Evolutionary conservation across 225 moss, liverwort and hornwort species (phyloP), one percentile per base, ranked within the genome.

Genomic region (Anthoceros angustus): DNA sequence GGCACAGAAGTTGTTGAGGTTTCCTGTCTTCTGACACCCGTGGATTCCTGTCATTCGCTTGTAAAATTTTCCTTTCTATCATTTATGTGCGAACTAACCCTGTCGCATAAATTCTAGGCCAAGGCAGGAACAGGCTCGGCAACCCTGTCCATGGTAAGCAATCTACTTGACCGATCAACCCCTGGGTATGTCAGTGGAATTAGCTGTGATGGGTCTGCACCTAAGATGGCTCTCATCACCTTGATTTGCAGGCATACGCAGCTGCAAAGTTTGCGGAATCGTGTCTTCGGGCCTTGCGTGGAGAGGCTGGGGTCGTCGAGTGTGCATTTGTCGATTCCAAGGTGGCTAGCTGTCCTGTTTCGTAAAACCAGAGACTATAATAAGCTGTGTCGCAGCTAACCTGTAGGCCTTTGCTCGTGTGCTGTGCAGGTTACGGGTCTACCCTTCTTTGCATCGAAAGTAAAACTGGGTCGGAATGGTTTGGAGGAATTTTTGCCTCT

Each of bases 1-100:
- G 98, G 98, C 39, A 98, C 98, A 45, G 95, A 98, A 78, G 98
- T 98, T 41, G 98, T 98, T 68, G 98, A 98, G 78, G 98, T 98
- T 86, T 60, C 70, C 50, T 0, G 1, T 20, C 55, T 12, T 48
- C 46, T 48, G 23, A 7, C 55, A 15, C 14, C 14, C 14, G 18
- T 32, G 4, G 32, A 32, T 32, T 32, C n/a, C n/a, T 32, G 32
- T 32, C 32, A 32, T 1, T 32, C 32, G 32, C 1, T 4, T 32
- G 32, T 32, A 32, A 32, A 32, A 4, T 4, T 32, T 32, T 1
- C 4, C 2, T 1, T 1, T 32, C 32, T 32, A 32, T 32, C 2
- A 32, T 32, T 32, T 1, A 1, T 32, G 32, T 32, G 32, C 32
- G 4, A 32, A 32, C 32, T 32, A 32, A 32, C 32, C 4, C 32